These are phyloP conservation scores for Trichoderma sp. DNA, from an alignment of 2,329 filamentous ascomycete genomes.

Conservation along the genomic window DNA sequence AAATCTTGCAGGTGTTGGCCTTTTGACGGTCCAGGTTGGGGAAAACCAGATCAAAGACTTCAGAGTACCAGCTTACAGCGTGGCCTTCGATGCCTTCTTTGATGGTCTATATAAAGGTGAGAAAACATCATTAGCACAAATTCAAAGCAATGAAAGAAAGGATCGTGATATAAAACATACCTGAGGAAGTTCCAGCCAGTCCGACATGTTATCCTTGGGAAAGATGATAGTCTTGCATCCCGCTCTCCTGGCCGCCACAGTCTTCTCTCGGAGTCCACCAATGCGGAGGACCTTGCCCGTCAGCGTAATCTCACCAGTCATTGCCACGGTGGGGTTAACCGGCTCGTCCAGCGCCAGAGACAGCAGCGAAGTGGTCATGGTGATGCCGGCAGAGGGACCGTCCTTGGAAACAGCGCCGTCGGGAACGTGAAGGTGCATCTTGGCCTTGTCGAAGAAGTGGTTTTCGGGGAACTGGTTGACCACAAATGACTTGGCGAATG, in stretches of 20 bases:
- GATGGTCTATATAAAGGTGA: slow-evolving; percentile 72
- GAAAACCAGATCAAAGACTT: slow-evolving; percentile 93
- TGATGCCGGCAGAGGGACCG: slow-evolving; percentile 89
- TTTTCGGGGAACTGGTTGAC: slow-evolving; percentile 85
- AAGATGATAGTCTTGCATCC: slow-evolving; percentile 94
- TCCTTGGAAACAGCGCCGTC: slow-evolving; percentile 97
- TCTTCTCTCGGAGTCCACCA: slow-evolving; percentile 94
- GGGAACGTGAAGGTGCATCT: slow-evolving; percentile 93
- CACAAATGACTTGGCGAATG: slow-evolving; percentile 89
- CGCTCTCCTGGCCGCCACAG: slow-evolving; percentile 88
- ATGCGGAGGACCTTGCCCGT: slow-evolving; percentile 96
- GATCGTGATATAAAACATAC: slow-evolving; percentile 58
- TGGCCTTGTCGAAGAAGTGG: slow-evolving; percentile 93
- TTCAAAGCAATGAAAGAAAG: background rate
- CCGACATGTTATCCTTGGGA: slow-evolving; percentile 90
- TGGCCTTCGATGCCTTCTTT: slow-evolving; percentile 93
- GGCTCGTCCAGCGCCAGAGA: slow-evolving; percentile 79
- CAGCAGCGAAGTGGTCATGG: slow-evolving; percentile 93
- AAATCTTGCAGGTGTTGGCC: slow-evolving; percentile 74
- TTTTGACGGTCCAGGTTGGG: slow-evolving; percentile 72
- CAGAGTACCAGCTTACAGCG: slow-evolving; percentile 89
- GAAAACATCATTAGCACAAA: slow-evolving; percentile 3
- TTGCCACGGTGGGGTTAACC: slow-evolving; percentile 85
- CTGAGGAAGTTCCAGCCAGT: slow-evolving; percentile 96
- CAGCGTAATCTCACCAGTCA: slow-evolving; percentile 96